Evolutionary conservation across 352 stramenopile species (phyloP), one percentile per base, ranked within the genome.

Genomic region (Globisporangium orthogonon): DNA sequence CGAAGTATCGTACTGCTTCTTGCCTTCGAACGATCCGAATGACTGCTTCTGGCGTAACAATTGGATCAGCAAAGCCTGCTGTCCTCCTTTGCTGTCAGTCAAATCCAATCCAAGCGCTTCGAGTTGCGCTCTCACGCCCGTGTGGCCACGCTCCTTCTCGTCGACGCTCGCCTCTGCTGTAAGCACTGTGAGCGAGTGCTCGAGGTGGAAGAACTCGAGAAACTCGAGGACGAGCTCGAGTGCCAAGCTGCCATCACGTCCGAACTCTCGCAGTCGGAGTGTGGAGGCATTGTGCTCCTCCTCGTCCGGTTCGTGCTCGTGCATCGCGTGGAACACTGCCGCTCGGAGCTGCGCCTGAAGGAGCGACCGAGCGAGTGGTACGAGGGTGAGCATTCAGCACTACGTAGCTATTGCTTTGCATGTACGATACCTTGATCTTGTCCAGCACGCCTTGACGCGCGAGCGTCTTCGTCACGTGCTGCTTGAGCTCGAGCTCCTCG

Each of bases 261-360:
- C 41, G 73, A 84, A 61, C 66, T 50, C 41, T 54, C 51, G 50
- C 29, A 55, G 43, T 46, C 67, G 30, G 40, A 29, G 7, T 37
- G 48, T 13, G 30, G 51, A 43, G 54, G 54, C 23, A 49, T 31
- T 13, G n/a, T 59, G 45, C 35, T 54, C 48, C 2, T 52, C 58
- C 1, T 53, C 58, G 39, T 55, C 51, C 9, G 50, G 29, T 11
- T 64, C 58, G 58, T 67, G 68, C 28, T 84, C 70, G 40, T 91
- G 78, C 62, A 94, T 78, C n/a, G 75, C 71, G n/a, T 88, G 71
- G 58, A 91, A 91, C 10, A 92, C 79, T 1, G 81, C 83, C 2
- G 78, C 81, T 0, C 83, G 75, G 39, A 93, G 63, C 57, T 94
- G 73, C 2, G 84, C 85, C 76, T 86, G 18, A 2, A 31, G 18